phyloP scores from a whole-genome alignment of 1,284 basidiomycete genomes.

The Cutaneotrichosporon mucoides region DNA sequence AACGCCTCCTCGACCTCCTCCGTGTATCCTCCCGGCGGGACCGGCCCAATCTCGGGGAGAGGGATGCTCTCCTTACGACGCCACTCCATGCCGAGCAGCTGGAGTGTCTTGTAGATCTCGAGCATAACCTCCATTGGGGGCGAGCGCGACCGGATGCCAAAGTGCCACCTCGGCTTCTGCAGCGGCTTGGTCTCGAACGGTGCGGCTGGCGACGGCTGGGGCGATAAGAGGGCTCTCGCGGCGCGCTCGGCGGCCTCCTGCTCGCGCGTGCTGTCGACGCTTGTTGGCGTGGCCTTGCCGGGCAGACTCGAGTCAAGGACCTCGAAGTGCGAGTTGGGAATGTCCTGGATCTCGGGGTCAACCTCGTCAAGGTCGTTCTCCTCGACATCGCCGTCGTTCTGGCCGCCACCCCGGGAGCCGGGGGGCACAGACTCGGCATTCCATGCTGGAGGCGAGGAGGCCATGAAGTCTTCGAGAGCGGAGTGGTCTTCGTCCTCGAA shows the following conservation, averaged over 20 bases:
- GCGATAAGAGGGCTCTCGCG: constrained; percentile 35
- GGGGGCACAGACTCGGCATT: constrained; percentile 47
- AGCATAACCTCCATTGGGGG: constrained; percentile 99
- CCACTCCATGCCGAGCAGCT: constrained; percentile 97
- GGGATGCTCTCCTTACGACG: constrained; percentile 57
- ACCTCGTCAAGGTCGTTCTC: constrained; percentile 56
- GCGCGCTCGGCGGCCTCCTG: constrained; percentile 43
- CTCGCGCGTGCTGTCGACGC: constrained; percentile 3
- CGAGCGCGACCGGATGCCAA: constrained; percentile 89
- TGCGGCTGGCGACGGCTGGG: constrained; percentile 10
- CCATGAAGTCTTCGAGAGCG: constrained; percentile 53
- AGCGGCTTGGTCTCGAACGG: constrained; percentile 34
- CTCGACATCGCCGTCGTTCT: constrained; percentile 18
- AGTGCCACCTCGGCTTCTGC: constrained; percentile 81
- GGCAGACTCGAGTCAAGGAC: constrained; percentile 79
- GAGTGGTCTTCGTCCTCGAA: constrained; percentile 44
- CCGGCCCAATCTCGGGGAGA: constrained; percentile 61
- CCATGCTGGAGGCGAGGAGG: constrained; percentile 54
- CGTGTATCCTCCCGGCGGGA: constrained; percentile 36
- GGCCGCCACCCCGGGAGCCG: neutral
- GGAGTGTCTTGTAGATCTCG: constrained; percentile 92
- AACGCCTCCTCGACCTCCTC: constrained; percentile 42
- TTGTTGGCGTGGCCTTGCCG: constrained; percentile 39
- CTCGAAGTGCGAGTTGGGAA: constrained; percentile 63
- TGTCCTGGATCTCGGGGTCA: constrained; percentile 52